Base-by-base conservation (phyloP, 148 eudicot species). In the Rhododendron griersonianum region DNA sequence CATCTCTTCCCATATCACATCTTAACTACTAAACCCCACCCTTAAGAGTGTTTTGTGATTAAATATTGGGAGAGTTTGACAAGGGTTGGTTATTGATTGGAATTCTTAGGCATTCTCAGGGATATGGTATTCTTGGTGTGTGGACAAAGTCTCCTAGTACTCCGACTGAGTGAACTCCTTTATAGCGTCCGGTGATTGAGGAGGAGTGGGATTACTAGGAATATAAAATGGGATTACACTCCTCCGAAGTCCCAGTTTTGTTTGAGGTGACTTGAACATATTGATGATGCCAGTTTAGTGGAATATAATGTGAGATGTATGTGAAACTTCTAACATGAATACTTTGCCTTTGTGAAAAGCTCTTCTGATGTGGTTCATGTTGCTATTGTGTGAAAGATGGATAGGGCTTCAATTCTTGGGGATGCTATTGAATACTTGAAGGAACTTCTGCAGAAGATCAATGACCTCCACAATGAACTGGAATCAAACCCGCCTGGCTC, bases 401-500 rank as follows among this genome's bases (percentile, higher is more conserved):
- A 95, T 48, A 93, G 97, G 89, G 97, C 97, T 85, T 95, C 97
- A 14, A 95, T 95, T 87, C 94, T 95, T 28, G 98, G 97, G 82
- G 98, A 95, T 88, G 98, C 98, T 10, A 92, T 95, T 25, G 95
- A 93, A 55, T 95, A 95, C 89, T 80, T 95, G 90, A 95, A 94
- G 86, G 97, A 94, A 81, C 93, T 95, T 81, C 88, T 92, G 86
- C 95, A 93, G 83, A 95, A 93, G 91, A 95, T 95, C 86, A 94
- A 92, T 89, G 97, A 94, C 85, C 94, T 95, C 28, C 95, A 94
- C 87, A 91, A 89, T 81, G 98, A 95, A 81, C 93, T 95, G 63
- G 98, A 95, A 80, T 88, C 94, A 3, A 89, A 94, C 25, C 93
- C 96, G 47, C 81, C 93, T 65, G 59, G 89, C 85, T 86, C 96